A percentile compares a stretch with the other conserved stretches of the same genome.
Evolutionary conservation across 2,329 filamentous ascomycete species (phyloP).

Genomic region (Fusarium keratoplasticum): DNA sequence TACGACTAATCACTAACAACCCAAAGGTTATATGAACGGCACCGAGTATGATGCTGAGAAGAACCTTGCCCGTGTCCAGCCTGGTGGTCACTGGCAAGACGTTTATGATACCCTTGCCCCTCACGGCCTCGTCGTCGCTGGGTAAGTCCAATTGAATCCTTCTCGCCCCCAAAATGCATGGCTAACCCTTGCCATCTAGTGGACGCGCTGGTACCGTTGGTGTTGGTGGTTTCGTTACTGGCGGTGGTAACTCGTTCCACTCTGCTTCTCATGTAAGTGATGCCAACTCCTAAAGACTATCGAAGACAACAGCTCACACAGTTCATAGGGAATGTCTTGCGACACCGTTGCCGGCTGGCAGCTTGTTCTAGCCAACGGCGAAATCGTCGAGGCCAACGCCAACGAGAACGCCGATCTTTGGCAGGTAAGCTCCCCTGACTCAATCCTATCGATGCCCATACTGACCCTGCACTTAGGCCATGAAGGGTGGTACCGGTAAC

Average conservation of each 20-base stretch:
- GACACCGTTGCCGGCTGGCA: constrained; percentile 57
- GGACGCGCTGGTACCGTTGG: constrained; percentile 53
- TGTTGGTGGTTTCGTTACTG: constrained; percentile 49
- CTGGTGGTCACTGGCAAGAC: constrained; percentile 52
- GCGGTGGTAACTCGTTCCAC: constrained; percentile 53
- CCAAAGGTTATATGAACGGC: constrained; percentile 44
- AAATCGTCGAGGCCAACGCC: constrained; percentile 56
- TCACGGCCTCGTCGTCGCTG: constrained; percentile 48
- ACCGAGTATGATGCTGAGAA: constrained; percentile 45
- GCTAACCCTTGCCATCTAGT: constrained; percentile 18
- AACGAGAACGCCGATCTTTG: constrained; percentile 56
- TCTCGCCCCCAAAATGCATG: neutral
- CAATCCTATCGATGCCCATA: neutral
- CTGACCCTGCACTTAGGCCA: constrained; percentile 41
- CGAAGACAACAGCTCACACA: neutral
- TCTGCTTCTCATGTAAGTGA: constrained; percentile 42
- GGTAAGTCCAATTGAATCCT: constrained; percentile 5
- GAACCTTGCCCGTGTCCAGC: constrained; percentile 48
- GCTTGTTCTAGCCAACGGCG: constrained; percentile 58
- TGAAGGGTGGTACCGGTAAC: constrained; percentile 62
- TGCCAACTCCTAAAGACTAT: accelerated
- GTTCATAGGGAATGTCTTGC: constrained; percentile 46
- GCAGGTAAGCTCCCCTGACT: constrained; percentile 33
- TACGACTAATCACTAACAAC: neutral
- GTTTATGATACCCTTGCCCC: constrained; percentile 52